Evolutionary conservation across 2,329 filamentous ascomycete genomes (phyloP).

Genomic region (Myotisia sp.): DNA sequence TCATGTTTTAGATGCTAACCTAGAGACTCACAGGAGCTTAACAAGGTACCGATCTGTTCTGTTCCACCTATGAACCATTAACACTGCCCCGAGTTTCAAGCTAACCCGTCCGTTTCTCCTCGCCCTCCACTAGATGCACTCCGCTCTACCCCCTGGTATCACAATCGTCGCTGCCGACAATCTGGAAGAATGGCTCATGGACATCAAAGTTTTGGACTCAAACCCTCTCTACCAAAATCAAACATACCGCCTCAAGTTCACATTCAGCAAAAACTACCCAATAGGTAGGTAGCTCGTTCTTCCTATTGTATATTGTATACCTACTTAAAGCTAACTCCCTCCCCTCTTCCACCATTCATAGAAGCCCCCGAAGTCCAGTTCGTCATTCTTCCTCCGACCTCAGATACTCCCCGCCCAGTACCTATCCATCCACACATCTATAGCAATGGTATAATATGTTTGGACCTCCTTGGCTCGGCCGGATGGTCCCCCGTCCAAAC

Average conservation of each 20-base stretch:
- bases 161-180: conserved; percentile 66
- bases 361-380: conserved; percentile 95
- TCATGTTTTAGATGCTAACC: conserved; percentile 14
- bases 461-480: conserved; percentile 73
- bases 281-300: conserved; percentile 50
- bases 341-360: conserved; percentile 26
- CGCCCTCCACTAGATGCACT: conserved; percentile 35
- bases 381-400: conserved; percentile 39
- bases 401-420: conserved; percentile 43
- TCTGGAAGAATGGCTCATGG: conserved; percentile 80
- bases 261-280: conserved; percentile 70
- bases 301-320: not conserved
- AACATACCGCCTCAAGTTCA: conserved; percentile 73
- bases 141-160: conserved; percentile 53
- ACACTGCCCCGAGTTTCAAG: not conserved
- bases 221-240: conserved; percentile 79
- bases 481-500: conserved; percentile 97
- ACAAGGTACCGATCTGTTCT: conserved; percentile 33
- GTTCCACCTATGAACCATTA: not conserved
- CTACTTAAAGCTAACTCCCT: not conserved
- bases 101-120: not conserved
- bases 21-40: conserved; percentile 33
- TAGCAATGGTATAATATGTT: conserved; percentile 95
- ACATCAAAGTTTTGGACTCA: conserved; percentile 75
- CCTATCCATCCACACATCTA: conserved; percentile 97